phyloP scores from a whole-genome alignment of 2,329 filamentous ascomycete species.

The Cladosporium halotolerans region DNA sequence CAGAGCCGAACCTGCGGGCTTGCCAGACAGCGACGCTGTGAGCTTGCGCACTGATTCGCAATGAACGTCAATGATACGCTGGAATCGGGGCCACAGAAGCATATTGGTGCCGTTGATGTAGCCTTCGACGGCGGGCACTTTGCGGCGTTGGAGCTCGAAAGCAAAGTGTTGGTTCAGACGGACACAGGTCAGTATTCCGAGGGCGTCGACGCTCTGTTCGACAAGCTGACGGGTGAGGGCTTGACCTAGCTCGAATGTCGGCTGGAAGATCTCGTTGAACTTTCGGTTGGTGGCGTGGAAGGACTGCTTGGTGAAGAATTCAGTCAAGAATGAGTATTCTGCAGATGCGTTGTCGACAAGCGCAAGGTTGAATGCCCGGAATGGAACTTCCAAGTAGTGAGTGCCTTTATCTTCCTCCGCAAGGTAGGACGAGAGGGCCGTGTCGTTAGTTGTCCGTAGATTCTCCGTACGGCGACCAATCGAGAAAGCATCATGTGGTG shows the following conservation, averaged over 20 bases:
- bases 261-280: conserved; percentile 82
- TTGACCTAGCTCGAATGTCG: conserved; percentile 80
- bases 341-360: conserved; percentile 89
- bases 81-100: conserved; percentile 92
- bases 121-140: conserved; percentile 78
- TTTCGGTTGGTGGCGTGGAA: conserved; percentile 73
- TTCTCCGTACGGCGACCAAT: conserved; percentile 81
- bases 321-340: conserved; percentile 88
- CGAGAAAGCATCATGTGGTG: conserved; percentile 77
- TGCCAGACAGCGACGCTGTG: conserved; percentile 42
- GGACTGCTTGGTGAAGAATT: conserved; percentile 78
- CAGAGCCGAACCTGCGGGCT: conserved; percentile 48
- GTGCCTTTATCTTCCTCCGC: conserved; percentile 82
- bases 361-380: conserved; percentile 90
- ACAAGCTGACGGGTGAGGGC: conserved; percentile 69
- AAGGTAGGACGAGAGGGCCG: conserved; percentile 77
- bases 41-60: conserved; percentile 73
- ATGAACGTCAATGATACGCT: conserved; percentile 88
- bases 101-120: conserved; percentile 96
- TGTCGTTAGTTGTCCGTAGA: conserved; percentile 64
- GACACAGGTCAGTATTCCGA: conserved; percentile 86
- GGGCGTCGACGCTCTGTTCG: conserved; percentile 70
- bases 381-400: conserved; percentile 85
- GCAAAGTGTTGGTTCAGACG: conserved; percentile 89
- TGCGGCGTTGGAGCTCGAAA: conserved; percentile 86